Base-by-base conservation (phyloP, 2,329 filamentous ascomycete species). In the Metarhizium rileyi region DNA sequence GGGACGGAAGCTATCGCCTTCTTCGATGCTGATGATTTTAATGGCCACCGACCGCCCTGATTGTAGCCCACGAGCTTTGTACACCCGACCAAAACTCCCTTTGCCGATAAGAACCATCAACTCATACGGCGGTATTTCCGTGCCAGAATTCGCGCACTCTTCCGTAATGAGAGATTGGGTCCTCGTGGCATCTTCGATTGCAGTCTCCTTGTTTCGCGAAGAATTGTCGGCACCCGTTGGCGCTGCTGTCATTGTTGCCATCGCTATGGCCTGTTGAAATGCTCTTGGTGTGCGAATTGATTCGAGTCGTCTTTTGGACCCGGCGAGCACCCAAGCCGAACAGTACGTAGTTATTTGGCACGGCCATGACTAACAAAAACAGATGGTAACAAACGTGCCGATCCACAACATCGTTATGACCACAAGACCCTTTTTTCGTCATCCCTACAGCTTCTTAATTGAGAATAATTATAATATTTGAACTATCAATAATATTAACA, bases 21-120 rank as follows among this genome's bases (percentile, higher is more conserved):
- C 83, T 59, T 90, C 86, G 44, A 89, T 83, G 63, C 87, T 83
- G 60, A 87, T 85, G 56, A 88, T 87, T 67, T 90, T 87, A 55
- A 87, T 75, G 7, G 84, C 82, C 14, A 86, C 82, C 23, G 84
- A 64, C 51, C 72, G 60, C 33, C 63, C 59, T 3, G 68, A 69
- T 30, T 65, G 68, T 26, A 68, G 46, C 22, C 68, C 64, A 18
- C 65, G 70, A 27, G 74, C 82, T 64, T 85, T 87, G 67, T 86
- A 88, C n/a, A 87, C 84, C 33, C 83, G 77, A 4, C 84, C 84
- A 60, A 84, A 87, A 53, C 78, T 81, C 43, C 84, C 84, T 62
- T 87, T 87, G 47, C 84, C 84, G 57, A 87, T 87, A 46, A 87
- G 70, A 63, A 87, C 84, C 10, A 77, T 71, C 36, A 88, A 78